phyloP scores from a whole-genome alignment of 345 rosid species.

The Corymbia maculata region DNA sequence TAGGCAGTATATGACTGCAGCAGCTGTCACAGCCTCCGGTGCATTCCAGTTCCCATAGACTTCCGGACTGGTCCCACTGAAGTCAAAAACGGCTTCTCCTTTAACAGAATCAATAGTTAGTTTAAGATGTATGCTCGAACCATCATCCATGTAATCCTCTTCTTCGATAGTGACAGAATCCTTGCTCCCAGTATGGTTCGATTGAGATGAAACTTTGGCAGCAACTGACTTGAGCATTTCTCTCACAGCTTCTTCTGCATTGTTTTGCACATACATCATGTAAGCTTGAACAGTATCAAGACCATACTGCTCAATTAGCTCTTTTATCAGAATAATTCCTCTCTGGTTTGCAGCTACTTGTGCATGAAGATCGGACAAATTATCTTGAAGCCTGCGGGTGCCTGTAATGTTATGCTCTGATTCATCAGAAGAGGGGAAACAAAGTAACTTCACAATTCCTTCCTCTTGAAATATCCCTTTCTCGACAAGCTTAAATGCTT shows the following conservation, averaged over 20 bases:
- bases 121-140: slow-evolving; percentile 67
- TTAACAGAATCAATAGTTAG: slow-evolving; percentile 54
- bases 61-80: slow-evolving; percentile 84
- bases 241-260: slow-evolving; percentile 92
- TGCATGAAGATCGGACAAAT: slow-evolving; percentile 88
- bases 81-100: slow-evolving; percentile 89
- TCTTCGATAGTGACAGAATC: slow-evolving; percentile 54
- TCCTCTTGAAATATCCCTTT: slow-evolving; percentile 84
- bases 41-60: slow-evolving; percentile 98
- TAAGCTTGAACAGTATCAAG: slow-evolving; percentile 84
- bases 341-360: slow-evolving; percentile 98
- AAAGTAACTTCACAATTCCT: slow-evolving; percentile 71
- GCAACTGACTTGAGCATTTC: slow-evolving; percentile 94
- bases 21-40: slow-evolving; percentile 92
- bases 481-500: slow-evolving; percentile 88
- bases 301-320: slow-evolving; percentile 80
- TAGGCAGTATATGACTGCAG: slow-evolving; percentile 93
- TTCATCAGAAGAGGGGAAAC: slow-evolving; percentile 48
- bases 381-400: slow-evolving; percentile 82
- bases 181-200: slow-evolving; percentile 6
- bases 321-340: slow-evolving; percentile 79
- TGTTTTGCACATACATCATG: slow-evolving; percentile 83
- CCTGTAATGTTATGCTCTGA: slow-evolving; percentile 54
- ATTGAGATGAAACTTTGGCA: slow-evolving; percentile 30
- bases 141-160: slow-evolving; percentile 96